Conservation (phyloP, 2,329 filamentous ascomycete genomes). For the Fusarium paranaense region DNA sequence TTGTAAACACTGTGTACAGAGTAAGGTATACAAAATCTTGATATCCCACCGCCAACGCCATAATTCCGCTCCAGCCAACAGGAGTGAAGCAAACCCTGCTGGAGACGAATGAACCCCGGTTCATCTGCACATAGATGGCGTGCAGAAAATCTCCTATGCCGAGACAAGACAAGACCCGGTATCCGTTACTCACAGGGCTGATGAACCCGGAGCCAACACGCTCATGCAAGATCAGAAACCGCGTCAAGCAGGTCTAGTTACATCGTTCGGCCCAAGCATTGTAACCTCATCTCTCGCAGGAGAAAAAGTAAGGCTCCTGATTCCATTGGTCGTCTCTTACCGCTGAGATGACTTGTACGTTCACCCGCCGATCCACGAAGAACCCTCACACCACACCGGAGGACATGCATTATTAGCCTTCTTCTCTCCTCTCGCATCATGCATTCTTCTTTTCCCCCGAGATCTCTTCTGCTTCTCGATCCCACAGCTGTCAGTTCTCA, state of each 20-base stretch:
- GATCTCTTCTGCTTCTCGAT: neutral
- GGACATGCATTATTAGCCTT: conserved; percentile 12
- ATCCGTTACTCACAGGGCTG: conserved; percentile 1
- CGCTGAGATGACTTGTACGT: neutral
- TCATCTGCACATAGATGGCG: conserved; percentile 26
- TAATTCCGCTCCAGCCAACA: neutral
- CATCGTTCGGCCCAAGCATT: conserved; percentile 17
- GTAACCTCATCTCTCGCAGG: conserved; percentile 7
- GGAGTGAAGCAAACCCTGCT: neutral
- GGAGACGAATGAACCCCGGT: neutral
- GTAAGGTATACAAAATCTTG: neutral
- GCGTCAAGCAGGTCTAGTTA: conserved; percentile 13
- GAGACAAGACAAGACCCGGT: neutral
- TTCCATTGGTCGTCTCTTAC: conserved; percentile 1
- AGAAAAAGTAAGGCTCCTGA: neutral
- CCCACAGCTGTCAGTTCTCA: neutral
- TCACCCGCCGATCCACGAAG: neutral
- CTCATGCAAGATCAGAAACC: conserved; percentile 24
- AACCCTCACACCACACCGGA: neutral
- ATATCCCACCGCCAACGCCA: neutral
- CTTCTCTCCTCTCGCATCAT: conserved; percentile 9
- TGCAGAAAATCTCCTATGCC: conserved; percentile 22
- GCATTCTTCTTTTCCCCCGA: neutral
- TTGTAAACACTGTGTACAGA: neutral
- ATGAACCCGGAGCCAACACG: neutral